phyloP scores from a whole-genome alignment of 1,284 basidiomycete species.

The Fomes fomentarius region DNA sequence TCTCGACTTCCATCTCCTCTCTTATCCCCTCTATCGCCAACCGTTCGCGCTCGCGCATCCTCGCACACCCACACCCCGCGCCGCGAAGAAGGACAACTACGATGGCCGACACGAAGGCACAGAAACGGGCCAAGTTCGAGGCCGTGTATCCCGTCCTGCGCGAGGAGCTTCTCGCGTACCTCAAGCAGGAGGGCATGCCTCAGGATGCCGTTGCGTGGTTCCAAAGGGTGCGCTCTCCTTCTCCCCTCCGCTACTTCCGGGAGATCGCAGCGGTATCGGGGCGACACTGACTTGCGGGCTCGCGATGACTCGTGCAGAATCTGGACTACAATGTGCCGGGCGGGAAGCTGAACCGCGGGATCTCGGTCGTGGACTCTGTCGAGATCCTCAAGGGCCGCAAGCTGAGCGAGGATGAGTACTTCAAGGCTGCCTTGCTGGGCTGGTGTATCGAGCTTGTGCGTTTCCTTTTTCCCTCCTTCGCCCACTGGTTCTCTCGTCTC shows the following conservation, averaged over 20 bases:
- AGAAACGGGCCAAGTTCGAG: conserved; percentile 56
- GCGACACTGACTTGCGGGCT: not conserved
- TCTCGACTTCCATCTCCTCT: not conserved
- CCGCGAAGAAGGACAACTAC: not conserved
- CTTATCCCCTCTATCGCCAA: not conserved
- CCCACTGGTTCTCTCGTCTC: not conserved
- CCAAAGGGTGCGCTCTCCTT: conserved; percentile 54
- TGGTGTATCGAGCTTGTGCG: conserved; percentile 96
- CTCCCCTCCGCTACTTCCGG: not conserved
- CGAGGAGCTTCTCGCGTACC: conserved; percentile 65
- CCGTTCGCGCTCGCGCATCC: not conserved
- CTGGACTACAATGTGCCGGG: conserved; percentile 95
- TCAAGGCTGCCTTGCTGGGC: conserved; percentile 88
- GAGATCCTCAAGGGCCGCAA: conserved; percentile 81
- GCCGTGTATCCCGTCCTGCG: conserved; percentile 52
- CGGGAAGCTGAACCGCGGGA: conserved; percentile 95
- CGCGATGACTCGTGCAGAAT: conserved; percentile 70
- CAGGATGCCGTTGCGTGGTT: conserved; percentile 84
- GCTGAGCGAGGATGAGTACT: conserved; percentile 84
- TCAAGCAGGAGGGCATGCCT: conserved; percentile 78
- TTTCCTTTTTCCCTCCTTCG: conserved; percentile 21
- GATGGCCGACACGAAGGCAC: conserved; percentile 40
- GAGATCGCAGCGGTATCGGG: too few relatives aligned
- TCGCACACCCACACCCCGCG: not conserved
- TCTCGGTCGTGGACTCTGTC: conserved; percentile 93